phyloP scores from a whole-genome alignment of 1,284 basidiomycete genomes.

The Boletus calvinii region DNA sequence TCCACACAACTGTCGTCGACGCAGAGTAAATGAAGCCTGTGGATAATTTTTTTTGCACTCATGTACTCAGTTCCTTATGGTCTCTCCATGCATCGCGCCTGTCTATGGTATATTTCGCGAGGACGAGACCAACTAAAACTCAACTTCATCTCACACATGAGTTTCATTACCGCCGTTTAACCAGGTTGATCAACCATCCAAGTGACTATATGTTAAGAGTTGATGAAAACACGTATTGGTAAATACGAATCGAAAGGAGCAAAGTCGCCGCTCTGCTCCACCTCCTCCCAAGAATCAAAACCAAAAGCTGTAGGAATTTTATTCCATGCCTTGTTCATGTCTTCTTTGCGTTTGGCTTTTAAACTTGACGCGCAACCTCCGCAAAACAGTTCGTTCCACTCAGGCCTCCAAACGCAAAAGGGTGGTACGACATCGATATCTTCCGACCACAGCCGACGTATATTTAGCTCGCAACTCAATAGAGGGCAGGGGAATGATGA shows the following conservation, averaged over 20 bases:
- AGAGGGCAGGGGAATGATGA: accelerated
- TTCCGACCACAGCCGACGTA: neutral
- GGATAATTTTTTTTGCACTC: slow-evolving; percentile 8
- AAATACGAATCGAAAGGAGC: neutral
- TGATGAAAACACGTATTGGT: neutral
- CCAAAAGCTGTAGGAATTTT: neutral
- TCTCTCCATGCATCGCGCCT: slow-evolving; percentile 14
- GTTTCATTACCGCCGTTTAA: neutral
- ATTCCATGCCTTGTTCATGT: neutral
- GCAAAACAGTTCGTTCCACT: slow-evolving; percentile 11
- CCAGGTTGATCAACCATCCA: neutral
- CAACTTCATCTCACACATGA: neutral
- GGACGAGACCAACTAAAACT: slow-evolving; percentile 9
- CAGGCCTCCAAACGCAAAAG: neutral
- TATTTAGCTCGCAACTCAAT: accelerated
- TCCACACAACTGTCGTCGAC: slow-evolving; percentile 81
- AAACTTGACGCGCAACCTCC: neutral
- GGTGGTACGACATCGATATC: neutral
- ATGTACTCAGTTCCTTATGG: slow-evolving; percentile 18
- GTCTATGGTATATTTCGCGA: slow-evolving; percentile 13
- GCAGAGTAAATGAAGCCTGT: slow-evolving; percentile 50
- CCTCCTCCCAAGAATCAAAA: slow-evolving; percentile 7
- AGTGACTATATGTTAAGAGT: neutral
- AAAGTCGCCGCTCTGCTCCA: neutral
- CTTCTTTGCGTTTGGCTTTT: neutral